These are phyloP conservation scores for Coemansia sp. DNA, from an alignment of 192 early-diverging fungal genomes.

Conservation along the genomic window DNA sequence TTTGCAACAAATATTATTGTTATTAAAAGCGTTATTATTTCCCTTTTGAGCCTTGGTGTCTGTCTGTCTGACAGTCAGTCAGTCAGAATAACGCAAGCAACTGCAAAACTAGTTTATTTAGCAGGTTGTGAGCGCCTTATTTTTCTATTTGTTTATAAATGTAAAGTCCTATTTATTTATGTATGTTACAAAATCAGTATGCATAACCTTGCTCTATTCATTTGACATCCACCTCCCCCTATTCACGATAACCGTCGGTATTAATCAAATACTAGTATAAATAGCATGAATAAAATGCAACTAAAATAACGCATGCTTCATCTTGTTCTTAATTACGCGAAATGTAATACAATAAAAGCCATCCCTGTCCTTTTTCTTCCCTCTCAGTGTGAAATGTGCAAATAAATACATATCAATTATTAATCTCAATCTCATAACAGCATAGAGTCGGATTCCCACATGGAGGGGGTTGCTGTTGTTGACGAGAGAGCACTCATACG, in stretches of 20 bases:
- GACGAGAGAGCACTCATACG: neutral
- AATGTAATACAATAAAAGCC: neutral
- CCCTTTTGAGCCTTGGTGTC: neutral
- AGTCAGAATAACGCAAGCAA: neutral
- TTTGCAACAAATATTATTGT: no score
- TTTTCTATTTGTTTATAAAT: neutral
- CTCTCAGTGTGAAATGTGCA: neutral
- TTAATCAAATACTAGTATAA: neutral
- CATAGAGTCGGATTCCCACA: neutral
- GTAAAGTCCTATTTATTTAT: neutral
- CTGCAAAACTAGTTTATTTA: neutral
- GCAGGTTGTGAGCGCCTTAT: no score
- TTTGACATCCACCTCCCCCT: neutral
- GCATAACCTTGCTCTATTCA: neutral
- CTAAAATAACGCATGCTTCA: neutral
- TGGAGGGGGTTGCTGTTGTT: neutral
- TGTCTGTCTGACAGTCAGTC: neutral
- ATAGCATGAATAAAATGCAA: neutral
- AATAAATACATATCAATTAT: neutral
- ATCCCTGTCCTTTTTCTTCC: neutral
- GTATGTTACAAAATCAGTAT: neutral
- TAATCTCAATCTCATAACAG: no score
- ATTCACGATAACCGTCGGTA: neutral
- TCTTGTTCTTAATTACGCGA: conserved; percentile 1
- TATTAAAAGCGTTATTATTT: no score